A percentile compares a stretch with the other conserved stretches of the same genome.
Evolutionary conservation across 345 rosid genomes (phyloP).

Genomic region (Pistacia atlantica): DNA sequence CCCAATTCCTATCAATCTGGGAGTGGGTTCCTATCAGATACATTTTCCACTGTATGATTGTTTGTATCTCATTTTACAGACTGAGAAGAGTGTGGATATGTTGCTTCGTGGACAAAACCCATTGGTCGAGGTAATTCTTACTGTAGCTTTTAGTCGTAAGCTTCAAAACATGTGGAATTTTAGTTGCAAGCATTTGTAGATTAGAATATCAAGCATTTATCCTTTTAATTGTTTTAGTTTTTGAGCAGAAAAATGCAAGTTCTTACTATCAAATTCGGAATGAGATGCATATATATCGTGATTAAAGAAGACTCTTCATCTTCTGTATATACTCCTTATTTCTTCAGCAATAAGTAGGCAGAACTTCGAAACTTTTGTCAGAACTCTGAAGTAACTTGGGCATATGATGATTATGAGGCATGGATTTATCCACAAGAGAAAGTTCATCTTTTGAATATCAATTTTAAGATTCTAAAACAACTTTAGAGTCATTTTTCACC

Average conservation of each 20-base stretch:
- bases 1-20: too few species aligned
- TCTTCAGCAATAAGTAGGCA: too few species aligned
- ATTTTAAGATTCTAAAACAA: too few species aligned
- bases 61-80: constrained; percentile 34
- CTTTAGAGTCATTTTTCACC: too few species aligned
- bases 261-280: background rate
- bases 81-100: constrained; percentile 73
- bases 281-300: background rate
- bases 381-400: too few species aligned
- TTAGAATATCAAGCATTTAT: background rate
- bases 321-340: background rate
- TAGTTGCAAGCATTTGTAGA: background rate
- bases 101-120: constrained; percentile 60
- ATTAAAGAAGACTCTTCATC: background rate
- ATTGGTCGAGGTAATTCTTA: constrained; percentile 57
- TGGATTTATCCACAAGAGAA: too few species aligned
- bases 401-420: too few species aligned
- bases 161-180: background rate
- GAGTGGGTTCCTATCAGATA: too few species aligned
- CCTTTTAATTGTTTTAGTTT: background rate
- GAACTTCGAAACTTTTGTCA: too few species aligned
- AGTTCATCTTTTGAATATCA: too few species aligned
- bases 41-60: background rate
- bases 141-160: background rate
- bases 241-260: background rate